Conservation (phyloP, 495 filamentous ascomycete species). For the Aspergillus campestris region DNA sequence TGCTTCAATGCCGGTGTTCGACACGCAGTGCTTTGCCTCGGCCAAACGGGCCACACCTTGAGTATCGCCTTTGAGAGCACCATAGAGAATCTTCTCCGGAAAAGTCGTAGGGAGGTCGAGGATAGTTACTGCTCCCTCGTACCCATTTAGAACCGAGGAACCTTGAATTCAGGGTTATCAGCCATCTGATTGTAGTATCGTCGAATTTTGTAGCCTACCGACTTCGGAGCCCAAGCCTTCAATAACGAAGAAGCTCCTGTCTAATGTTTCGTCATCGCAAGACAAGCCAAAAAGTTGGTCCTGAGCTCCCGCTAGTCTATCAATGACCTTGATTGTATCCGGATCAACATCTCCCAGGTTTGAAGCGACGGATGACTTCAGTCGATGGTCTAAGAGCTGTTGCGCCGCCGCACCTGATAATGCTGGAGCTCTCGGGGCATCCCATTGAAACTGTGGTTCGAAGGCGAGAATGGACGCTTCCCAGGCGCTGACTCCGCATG, state of each 20-base stretch:
- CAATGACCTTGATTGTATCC: constrained; percentile 37
- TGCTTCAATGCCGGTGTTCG: neutral
- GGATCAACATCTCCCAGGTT: constrained; percentile 35
- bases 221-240: constrained; percentile 37
- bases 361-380: constrained; percentile 44
- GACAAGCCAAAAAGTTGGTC: constrained; percentile 31
- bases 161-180: constrained; percentile 4
- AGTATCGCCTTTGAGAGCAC: neutral
- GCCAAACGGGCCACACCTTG: neutral
- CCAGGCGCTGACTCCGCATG: constrained; percentile 20
- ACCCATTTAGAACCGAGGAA: constrained; percentile 12
- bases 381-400: constrained; percentile 46
- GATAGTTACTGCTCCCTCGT: constrained; percentile 15
- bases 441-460: constrained; percentile 3
- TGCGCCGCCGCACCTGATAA: constrained; percentile 40
- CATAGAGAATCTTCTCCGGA: constrained; percentile 7
- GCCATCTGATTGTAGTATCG: neutral
- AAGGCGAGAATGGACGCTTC: constrained; percentile 34
- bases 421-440: neutral
- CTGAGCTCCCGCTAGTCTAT: constrained; percentile 37
- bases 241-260: constrained; percentile 35
- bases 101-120: constrained; percentile 3
- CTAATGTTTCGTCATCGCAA: constrained; percentile 2
- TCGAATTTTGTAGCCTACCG: constrained; percentile 22
- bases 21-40: constrained; percentile 15